phyloP scores from a whole-genome alignment of 129 eudicot species.

The Scalesia atractyloides region DNA sequence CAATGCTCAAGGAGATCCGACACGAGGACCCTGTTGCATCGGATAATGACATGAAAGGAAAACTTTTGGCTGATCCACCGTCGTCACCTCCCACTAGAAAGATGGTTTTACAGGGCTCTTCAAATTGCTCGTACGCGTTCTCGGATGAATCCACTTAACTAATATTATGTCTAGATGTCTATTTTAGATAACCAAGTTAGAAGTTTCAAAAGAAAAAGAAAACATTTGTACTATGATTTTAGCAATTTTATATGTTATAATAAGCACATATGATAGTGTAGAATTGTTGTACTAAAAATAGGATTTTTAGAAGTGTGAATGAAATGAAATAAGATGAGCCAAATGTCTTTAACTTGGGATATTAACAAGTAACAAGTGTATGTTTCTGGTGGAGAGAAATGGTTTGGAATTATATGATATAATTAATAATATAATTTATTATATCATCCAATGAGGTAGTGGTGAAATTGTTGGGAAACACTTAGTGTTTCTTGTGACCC shows the following conservation, averaged over 20 bases:
- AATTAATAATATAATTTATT: no score
- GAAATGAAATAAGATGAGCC: conserved; percentile 21
- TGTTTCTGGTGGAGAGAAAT: conserved; percentile 37
- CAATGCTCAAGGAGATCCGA: conserved; percentile 90
- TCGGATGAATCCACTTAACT: conserved; percentile 71
- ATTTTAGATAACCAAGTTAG: background rate
- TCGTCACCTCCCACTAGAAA: conserved; percentile 50
- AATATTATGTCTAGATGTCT: background rate
- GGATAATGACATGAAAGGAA: conserved; percentile 56
- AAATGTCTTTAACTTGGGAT: conserved; percentile 27
- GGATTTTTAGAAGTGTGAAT: conserved; percentile 20
- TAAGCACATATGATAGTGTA: conserved; percentile 24
- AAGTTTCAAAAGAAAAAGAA: background rate
- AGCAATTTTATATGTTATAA: conserved; percentile 2
- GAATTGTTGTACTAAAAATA: conserved; percentile 1
- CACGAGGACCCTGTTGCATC: conserved; percentile 51
- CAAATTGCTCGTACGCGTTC: conserved; percentile 83
- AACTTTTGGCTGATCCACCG: conserved; percentile 36
- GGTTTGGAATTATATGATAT: conserved; percentile 38
- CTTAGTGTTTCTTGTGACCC: no score
- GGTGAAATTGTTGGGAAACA: no score
- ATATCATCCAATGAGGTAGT: no score
- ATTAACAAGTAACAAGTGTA: conserved; percentile 14
- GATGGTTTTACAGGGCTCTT: conserved; percentile 62
- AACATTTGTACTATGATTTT: background rate